Evolutionary conservation across 106 monocot species (phyloP).

Genomic region (Agapanthus africanus): DNA sequence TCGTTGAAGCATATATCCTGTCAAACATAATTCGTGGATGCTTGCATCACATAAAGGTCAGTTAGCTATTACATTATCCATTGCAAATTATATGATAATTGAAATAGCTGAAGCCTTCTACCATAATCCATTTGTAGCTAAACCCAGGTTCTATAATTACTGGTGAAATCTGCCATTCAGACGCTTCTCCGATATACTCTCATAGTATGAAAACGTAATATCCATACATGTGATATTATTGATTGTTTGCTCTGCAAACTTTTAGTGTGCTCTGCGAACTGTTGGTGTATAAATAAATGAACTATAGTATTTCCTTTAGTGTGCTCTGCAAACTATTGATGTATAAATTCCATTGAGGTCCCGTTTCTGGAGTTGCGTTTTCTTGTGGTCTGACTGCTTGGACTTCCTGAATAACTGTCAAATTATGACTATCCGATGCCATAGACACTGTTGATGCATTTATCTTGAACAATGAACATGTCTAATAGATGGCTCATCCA

Average conservation of each 20-base stretch:
- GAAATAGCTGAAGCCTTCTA: neutral
- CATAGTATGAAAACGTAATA: neutral
- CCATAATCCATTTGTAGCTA: neutral
- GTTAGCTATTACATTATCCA: neutral
- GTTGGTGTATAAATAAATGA: neutral
- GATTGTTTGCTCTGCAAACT: neutral
- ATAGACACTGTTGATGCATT: no score
- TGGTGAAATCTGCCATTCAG: neutral
- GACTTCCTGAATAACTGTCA: no score
- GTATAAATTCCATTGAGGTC: neutral
- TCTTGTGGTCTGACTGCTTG: no score
- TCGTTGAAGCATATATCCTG: no score
- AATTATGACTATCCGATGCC: no score
- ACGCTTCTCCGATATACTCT: neutral
- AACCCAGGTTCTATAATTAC: neutral
- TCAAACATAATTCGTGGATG: neutral
- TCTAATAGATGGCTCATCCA: no score
- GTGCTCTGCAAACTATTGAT: neutral
- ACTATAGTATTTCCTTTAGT: neutral
- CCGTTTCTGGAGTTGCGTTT: no score
- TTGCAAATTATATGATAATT: neutral
- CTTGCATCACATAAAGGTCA: neutral
- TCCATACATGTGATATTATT: neutral
- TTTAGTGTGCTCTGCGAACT: no score
- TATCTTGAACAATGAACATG: no score